Conservation (phyloP, 176 grass and related monocot species). For the Pontederia crassipes region DNA sequence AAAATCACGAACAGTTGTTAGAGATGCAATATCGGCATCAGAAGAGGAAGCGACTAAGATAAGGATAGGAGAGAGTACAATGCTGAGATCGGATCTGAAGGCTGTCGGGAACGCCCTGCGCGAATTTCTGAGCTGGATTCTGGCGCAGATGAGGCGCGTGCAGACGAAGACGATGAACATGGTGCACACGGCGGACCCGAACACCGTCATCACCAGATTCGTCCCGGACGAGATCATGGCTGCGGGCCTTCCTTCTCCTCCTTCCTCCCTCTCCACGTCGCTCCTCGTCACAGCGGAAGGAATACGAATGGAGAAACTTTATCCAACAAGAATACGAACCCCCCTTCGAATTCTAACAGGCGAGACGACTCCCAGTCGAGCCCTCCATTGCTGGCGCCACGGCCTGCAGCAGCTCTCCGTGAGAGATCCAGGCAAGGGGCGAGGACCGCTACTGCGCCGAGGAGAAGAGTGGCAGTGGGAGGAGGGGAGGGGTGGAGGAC, state of each 20-base stretch:
- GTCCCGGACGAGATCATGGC: conserved; percentile 32
- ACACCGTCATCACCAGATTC: conserved; percentile 57
- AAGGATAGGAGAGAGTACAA: conserved; percentile 13
- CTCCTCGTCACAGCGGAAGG: no score
- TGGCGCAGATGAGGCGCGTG: conserved; percentile 70
- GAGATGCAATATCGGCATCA: background rate
- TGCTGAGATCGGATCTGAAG: conserved; percentile 20
- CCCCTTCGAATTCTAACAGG: no score
- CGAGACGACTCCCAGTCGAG: no score
- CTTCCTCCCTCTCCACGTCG: background rate
- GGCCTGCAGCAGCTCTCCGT: no score
- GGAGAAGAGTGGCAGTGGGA: no score
- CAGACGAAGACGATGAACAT: conserved; percentile 89
- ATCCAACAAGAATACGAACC: background rate
- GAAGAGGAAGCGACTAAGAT: background rate
- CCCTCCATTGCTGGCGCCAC: no score
- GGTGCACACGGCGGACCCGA: conserved; percentile 75
- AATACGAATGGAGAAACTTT: background rate
- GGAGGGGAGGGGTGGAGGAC: no score
- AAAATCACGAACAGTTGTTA: background rate
- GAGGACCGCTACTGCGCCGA: no score
- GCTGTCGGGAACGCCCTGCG: conserved; percentile 12
- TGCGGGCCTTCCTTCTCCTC: background rate
- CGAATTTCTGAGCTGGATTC: conserved; percentile 36
- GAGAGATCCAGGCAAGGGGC: no score